Conservation (phyloP, 169 alveolate species). For the Amoebophrya sp. region DNA sequence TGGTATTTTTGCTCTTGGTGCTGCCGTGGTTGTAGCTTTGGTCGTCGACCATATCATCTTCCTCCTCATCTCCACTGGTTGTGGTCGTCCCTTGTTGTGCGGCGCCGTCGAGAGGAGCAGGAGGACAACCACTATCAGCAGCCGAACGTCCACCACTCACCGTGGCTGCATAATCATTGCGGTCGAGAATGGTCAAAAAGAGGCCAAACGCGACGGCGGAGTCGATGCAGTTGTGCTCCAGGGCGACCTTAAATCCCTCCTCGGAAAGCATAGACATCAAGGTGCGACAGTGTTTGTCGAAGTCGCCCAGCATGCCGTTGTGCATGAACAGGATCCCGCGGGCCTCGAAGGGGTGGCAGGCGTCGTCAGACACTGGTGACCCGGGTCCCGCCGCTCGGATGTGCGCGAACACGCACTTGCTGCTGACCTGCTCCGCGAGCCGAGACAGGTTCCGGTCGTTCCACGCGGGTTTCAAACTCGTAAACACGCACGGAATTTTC, state of each 20-base stretch:
- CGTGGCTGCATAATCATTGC: too few relatives aligned
- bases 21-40: too few relatives aligned
- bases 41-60: too few relatives aligned
- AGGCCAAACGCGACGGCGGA: not conserved
- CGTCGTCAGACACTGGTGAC: not conserved
- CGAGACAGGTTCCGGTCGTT: not conserved
- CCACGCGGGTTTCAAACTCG: slow-evolving; percentile 1
- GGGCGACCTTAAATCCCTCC: not conserved
- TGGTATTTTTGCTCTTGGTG: too few relatives aligned
- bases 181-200: not conserved
- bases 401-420: slow-evolving; percentile 7
- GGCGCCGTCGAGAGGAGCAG: too few relatives aligned
- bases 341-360: slow-evolving; percentile 3
- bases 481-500: not conserved
- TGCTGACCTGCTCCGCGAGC: not conserved
- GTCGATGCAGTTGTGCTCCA: slow-evolving; percentile 15
- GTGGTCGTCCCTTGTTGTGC: too few relatives aligned
- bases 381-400: slow-evolving; percentile 1
- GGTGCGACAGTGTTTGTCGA: not conserved
- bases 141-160: too few relatives aligned
- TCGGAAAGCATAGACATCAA: not conserved
- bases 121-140: too few relatives aligned
- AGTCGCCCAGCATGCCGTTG: not conserved
- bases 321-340: not conserved
- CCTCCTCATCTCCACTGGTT: too few relatives aligned